phyloP scores from a whole-genome alignment of 1,139 yeast genomes.

The Spathaspora sp. region DNA sequence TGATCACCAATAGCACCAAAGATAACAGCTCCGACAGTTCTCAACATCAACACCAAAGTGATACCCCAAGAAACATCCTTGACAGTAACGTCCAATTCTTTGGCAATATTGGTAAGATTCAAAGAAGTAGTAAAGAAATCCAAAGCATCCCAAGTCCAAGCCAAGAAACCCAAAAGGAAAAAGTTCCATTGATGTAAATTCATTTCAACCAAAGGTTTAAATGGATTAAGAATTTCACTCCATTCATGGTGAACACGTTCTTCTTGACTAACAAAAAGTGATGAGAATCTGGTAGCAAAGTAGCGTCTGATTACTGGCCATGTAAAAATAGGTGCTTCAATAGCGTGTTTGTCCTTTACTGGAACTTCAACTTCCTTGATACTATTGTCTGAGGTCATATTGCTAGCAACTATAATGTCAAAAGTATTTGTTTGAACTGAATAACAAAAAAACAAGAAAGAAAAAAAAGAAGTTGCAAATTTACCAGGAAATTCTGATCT shows the following conservation, averaged over 20 bases:
- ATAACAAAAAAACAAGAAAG: too few species aligned
- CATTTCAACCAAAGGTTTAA: conserved; percentile 29
- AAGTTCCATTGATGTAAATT: conserved; percentile 36
- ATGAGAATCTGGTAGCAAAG: conserved; percentile 27
- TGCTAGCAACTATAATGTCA: neutral
- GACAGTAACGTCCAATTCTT: conserved; percentile 24
- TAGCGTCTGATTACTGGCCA: conserved; percentile 25
- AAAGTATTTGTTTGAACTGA: too few species aligned
- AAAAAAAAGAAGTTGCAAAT: too few species aligned
- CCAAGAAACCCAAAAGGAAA: conserved; percentile 33
- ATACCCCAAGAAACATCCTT: conserved; percentile 43
- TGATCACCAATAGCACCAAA: conserved; percentile 41
- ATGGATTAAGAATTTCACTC: conserved; percentile 36
- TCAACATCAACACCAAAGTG: conserved; percentile 45
- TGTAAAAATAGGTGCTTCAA: conserved; percentile 33
- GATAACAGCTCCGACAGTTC: conserved; percentile 41
- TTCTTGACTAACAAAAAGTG: conserved; percentile 31
- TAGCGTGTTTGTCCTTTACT: conserved; percentile 31
- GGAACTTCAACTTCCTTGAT: neutral
- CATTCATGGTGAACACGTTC: conserved; percentile 28
- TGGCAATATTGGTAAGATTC: conserved; percentile 31
- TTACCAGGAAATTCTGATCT: too few species aligned
- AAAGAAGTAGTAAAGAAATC: conserved; percentile 41
- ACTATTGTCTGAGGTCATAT: neutral
- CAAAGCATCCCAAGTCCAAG: conserved; percentile 48